phyloP scores from a whole-genome alignment of 2,329 filamentous ascomycete genomes.

The Neoascochyta sp. region DNA sequence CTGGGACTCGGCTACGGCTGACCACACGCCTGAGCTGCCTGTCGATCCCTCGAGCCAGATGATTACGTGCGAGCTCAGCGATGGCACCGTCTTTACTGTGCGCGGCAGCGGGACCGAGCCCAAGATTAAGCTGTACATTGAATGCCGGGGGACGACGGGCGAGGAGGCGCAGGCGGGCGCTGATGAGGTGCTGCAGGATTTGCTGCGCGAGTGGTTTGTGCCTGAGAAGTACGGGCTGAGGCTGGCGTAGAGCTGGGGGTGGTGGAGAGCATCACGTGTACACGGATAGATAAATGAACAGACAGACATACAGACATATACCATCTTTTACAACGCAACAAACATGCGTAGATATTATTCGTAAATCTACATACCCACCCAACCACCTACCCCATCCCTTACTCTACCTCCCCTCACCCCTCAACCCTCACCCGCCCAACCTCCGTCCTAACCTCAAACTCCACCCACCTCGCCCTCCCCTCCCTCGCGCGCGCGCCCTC shows the following conservation, averaged over 20 bases:
- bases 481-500: constrained; percentile 62
- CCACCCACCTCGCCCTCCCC: constrained; percentile 71
- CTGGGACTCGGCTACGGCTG: constrained; percentile 54
- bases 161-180: constrained; percentile 45
- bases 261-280: no score
- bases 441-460: constrained; percentile 58
- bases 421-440: constrained; percentile 26
- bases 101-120: constrained; percentile 62
- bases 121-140: constrained; percentile 61
- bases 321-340: no score
- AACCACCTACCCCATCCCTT: background rate
- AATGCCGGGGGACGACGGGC: constrained; percentile 43
- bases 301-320: no score
- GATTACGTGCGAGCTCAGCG: constrained; percentile 59
- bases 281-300: no score
- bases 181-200: constrained; percentile 44
- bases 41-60: constrained; percentile 58
- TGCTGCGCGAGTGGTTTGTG: constrained; percentile 51
- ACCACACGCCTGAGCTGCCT: constrained; percentile 54
- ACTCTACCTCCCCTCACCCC: constrained; percentile 7
- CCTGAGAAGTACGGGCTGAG: constrained; percentile 36
- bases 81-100: constrained; percentile 56
- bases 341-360: no score
- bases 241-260: constrained; percentile 33
- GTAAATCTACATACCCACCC: background rate